These are phyloP conservation scores for Penicillium sp. DNA, from an alignment of 2,329 filamentous ascomycete species.

Conservation along the genomic window DNA sequence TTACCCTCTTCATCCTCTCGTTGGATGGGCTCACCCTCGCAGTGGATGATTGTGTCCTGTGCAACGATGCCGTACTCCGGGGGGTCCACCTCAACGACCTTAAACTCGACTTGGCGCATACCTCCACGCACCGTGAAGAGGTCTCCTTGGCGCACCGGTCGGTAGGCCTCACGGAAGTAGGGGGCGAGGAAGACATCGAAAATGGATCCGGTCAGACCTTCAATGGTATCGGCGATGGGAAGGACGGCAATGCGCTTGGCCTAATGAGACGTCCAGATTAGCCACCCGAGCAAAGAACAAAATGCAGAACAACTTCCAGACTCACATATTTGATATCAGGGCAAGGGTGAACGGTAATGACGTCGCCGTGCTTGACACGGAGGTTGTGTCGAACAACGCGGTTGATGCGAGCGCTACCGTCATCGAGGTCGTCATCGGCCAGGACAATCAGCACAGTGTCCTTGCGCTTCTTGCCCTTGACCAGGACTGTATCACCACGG, in stretches of 20 bases:
- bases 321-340: constrained; percentile 99
- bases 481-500: constrained; percentile 95
- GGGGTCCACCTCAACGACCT: constrained; percentile 97
- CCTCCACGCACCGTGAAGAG: constrained; percentile 96
- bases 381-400: constrained; percentile 98
- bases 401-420: constrained; percentile 96
- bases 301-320: constrained; percentile 30
- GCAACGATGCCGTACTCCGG: constrained; percentile 98
- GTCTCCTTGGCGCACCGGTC: constrained; percentile 94
- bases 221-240: constrained; percentile 95
- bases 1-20: constrained; percentile 99
- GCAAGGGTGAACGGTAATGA: constrained; percentile 95
- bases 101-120: constrained; percentile 99
- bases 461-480: constrained; percentile 99
- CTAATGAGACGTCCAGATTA: constrained; percentile 49
- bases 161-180: constrained; percentile 99
- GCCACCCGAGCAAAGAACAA: constrained; percentile 5
- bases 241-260: constrained; percentile 98
- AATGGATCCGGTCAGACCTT: constrained; percentile 94
- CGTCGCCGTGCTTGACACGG: constrained; percentile 96
- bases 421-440: constrained; percentile 95
- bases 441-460: constrained; percentile 97
- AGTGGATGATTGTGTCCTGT: constrained; percentile 98
- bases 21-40: constrained; percentile 94
- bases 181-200: constrained; percentile 99